Conservation (phyloP, 441 rosid species). For the Mallotus repandus region DNA sequence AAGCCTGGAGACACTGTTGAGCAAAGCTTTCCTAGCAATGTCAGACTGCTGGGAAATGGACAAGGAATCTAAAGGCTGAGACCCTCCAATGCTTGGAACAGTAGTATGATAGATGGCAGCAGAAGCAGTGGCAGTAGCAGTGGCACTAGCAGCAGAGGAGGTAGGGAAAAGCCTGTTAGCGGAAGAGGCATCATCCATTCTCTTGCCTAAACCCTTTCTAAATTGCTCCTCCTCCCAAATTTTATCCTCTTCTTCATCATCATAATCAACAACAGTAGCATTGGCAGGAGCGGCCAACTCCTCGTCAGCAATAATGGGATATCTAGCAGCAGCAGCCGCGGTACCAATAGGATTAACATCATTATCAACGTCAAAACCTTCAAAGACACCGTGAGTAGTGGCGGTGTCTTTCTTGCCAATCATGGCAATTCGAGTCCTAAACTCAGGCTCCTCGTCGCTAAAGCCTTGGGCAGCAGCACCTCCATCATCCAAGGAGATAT, state of each 20-base stretch:
- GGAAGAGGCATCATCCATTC: slow-evolving; percentile 61
- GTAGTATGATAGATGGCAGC: slow-evolving; percentile 18
- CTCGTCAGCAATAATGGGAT: not conserved
- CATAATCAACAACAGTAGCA: slow-evolving; percentile 19
- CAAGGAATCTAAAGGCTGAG: slow-evolving; percentile 48
- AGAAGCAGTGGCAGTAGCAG: slow-evolving; percentile 22
- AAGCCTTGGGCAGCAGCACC: slow-evolving; percentile 45
- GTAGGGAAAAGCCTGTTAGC: slow-evolving; percentile 1
- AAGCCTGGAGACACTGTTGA: slow-evolving; percentile 50
- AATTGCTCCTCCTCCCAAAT: slow-evolving; percentile 94
- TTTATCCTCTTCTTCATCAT: slow-evolving; percentile 80
- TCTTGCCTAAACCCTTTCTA: slow-evolving; percentile 83
- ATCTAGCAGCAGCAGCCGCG: not conserved
- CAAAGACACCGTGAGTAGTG: slow-evolving; percentile 54
- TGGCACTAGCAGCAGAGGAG: slow-evolving; percentile 23
- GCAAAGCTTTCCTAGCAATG: slow-evolving; percentile 69
- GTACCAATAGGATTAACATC: slow-evolving; percentile 9
- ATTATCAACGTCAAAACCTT: slow-evolving; percentile 48
- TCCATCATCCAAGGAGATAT: slow-evolving; percentile 63
- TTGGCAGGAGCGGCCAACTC: not conserved
- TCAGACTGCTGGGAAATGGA: slow-evolving; percentile 76
- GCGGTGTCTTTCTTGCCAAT: slow-evolving; percentile 39
- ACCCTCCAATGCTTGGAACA: slow-evolving; percentile 52
- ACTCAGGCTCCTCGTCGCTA: slow-evolving; percentile 85
- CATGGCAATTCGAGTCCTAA: slow-evolving; percentile 54